These are phyloP conservation scores for Termitomyces sp. DNA, from an alignment of 768 basidiomycete species.

Conservation along the genomic window DNA sequence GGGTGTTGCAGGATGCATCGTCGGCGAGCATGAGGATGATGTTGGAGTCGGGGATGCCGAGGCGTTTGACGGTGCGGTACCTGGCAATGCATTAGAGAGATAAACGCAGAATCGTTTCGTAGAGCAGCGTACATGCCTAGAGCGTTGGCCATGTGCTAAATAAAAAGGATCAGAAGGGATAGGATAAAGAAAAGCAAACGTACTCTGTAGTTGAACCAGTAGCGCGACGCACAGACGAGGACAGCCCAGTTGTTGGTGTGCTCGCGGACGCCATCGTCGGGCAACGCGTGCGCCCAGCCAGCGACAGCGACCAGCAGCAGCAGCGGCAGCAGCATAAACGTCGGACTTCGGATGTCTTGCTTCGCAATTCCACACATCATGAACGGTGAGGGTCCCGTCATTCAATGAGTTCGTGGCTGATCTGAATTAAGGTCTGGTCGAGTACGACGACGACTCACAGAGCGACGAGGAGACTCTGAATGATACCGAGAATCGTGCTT, in stretches of 20 bases:
- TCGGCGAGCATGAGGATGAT: constrained; percentile 99
- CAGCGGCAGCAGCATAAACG: constrained; percentile 15
- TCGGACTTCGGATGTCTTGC: constrained; percentile 16
- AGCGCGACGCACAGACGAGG: constrained; percentile 87
- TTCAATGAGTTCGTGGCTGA: constrained; percentile 7
- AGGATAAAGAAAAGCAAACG: constrained; percentile 20
- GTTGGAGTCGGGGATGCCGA: constrained; percentile 97
- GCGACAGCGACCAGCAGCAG: constrained; percentile 26
- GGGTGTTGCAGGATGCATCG: constrained; percentile 88
- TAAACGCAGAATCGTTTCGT: no score
- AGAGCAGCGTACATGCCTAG: constrained; percentile 93
- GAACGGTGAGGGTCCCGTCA: constrained; percentile 1
- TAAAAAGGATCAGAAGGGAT: no score
- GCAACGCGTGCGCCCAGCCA: constrained; percentile 14
- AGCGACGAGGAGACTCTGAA: constrained; percentile 42
- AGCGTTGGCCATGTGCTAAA: constrained; percentile 96
- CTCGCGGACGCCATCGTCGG: constrained; percentile 1
- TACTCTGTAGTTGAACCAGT: constrained; percentile 99
- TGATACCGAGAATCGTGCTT: constrained; percentile 17
- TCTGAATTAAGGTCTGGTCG: constrained; percentile 50
- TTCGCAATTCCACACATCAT: background rate
- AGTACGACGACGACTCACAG: constrained; percentile 59
- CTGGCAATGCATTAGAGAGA: no score
- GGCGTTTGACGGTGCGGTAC: constrained; percentile 96
- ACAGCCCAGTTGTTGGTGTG: constrained; percentile 99